Base-by-base conservation (phyloP, 169 alveolate species). In the Cryptosporidium baileyi region DNA sequence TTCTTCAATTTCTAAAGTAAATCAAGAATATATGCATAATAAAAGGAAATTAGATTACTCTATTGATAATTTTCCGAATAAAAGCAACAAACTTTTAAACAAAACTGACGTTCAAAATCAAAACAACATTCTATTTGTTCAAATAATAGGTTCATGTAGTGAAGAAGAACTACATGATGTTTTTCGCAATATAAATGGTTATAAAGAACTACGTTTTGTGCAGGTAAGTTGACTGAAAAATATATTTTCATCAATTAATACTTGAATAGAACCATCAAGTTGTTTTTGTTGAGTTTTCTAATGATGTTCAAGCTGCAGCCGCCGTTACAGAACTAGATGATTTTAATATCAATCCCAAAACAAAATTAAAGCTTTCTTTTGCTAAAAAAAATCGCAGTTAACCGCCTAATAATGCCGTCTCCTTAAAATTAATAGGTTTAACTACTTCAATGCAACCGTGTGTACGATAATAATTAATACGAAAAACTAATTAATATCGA, bases 271-370 rank as follows among this genome's bases (percentile, higher is more conserved):
- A 54, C 36, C 63, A 74, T 13, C 47, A 74, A 38, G 85, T 74
- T 38, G 85, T 67, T 24, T 74, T 74, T 54, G 85, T 74, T 26
- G 85, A 74, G 26, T 74, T 74, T 36, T 30, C 60, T 34, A 74
- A 57, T 19, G 44, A 74, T 8, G 7, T 38, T 24, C 85, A 74
- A 19, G 85, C 85, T 26, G 67, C 85, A 54, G 38, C 26, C 1
- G 60, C 67, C 11, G 54, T 74, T 8, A 36, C 74, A 2, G 38
- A 52, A 28, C 30, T 38, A 7, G 45, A 51, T 38, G 17, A 57
- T 40, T 57, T 54, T 40, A 7, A 32, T 36, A 13, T 74, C 8
- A 51, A 54, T 22, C 15, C 60, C 7, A 24, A 43, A 22, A 51
- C 85, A 6, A 74, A 28, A 32, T 13, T 74, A 44, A 74, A 57